These are phyloP conservation scores for Talaromyces nanjingensis DNA, from an alignment of 495 filamentous ascomycete genomes.

Conservation along the genomic window DNA sequence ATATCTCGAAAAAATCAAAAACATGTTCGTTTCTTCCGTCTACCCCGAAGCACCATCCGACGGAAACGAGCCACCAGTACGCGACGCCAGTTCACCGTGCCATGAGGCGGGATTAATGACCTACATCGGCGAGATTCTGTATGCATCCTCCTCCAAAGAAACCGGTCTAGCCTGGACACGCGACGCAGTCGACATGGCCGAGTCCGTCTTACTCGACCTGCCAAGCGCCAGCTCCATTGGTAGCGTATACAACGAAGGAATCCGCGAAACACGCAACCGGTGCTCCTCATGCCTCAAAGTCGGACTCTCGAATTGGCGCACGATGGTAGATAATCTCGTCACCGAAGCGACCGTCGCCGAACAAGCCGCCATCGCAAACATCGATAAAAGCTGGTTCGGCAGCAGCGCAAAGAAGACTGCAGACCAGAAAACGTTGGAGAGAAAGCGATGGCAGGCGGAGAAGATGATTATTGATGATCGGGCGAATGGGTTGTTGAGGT, in stretches of 20 bases:
- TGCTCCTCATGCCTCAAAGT: conserved; percentile 69
- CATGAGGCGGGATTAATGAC: conserved; percentile 79
- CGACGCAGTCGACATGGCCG: conserved; percentile 67
- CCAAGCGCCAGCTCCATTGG: conserved; percentile 7
- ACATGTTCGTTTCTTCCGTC: conserved; percentile 40
- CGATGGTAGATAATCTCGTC: conserved; percentile 58
- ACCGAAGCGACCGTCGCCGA: conserved; percentile 41
- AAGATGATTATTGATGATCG: conserved; percentile 35
- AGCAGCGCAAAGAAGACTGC: conserved; percentile 16
- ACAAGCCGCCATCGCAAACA: conserved; percentile 25
- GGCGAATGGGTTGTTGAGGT: conserved; percentile 23
- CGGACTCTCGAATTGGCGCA: conserved; percentile 67
- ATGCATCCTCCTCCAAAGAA: conserved; percentile 53
- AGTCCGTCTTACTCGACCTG: conserved; percentile 42
- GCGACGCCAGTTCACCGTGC: conserved; percentile 57
- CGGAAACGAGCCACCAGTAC: conserved; percentile 57
- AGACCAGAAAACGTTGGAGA: conserved; percentile 20
- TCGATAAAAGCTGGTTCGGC: conserved; percentile 43
- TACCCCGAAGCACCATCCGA: conserved; percentile 61
- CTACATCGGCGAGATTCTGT: conserved; percentile 92
- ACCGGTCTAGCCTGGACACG: conserved; percentile 79
- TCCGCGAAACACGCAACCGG: conserved; percentile 31
- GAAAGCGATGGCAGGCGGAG: conserved; percentile 36
- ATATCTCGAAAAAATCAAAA: conserved; percentile 18
- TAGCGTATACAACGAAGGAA: conserved; percentile 29